phyloP scores from a whole-genome alignment of 2,329 filamentous ascomycete genomes.

The Graphilbum fragrans region DNA sequence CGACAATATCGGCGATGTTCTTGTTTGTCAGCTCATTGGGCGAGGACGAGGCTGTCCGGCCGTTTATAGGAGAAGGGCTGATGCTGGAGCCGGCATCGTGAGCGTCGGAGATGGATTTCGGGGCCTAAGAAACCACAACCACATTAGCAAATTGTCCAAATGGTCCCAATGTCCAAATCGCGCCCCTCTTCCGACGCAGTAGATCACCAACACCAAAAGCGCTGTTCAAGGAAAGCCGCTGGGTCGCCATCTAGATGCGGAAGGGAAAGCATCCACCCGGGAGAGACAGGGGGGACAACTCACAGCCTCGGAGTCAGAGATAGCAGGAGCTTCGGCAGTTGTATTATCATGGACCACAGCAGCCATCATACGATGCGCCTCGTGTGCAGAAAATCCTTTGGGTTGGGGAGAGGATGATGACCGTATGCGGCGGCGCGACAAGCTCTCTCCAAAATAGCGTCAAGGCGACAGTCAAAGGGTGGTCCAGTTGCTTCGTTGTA shows the following conservation, averaged over 20 bases:
- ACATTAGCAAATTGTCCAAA: background rate
- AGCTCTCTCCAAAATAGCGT: background rate
- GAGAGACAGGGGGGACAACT: conserved; percentile 14
- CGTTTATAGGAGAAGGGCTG: conserved; percentile 30
- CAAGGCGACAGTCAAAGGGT: too few relatives aligned
- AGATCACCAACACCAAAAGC: background rate
- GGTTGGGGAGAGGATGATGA: background rate
- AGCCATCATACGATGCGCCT: conserved; percentile 50
- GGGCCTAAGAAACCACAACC: conserved; percentile 14
- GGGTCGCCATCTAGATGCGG: too few relatives aligned
- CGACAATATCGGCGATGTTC: conserved; percentile 41
- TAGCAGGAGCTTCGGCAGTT: conserved; percentile 40
- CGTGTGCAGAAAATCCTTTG: background rate
- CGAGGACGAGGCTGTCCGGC: conserved; percentile 20
- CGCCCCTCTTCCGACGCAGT: background rate
- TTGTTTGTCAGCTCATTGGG: conserved; percentile 44
- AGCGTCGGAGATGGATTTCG: conserved; percentile 24
- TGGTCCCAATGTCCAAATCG: background rate
- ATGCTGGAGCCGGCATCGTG: conserved; percentile 34
- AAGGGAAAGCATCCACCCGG: background rate
- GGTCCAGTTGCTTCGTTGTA: too few relatives aligned
- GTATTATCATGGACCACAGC: conserved; percentile 44
- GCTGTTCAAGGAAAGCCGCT: too few relatives aligned
- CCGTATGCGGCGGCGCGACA: background rate
- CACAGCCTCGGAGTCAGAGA: conserved; percentile 32